A percentile compares a stretch with the other conserved stretches of the same genome.
These are phyloP conservation scores for Coffea eugenioides DNA, from an alignment of 257 asterid species.

Conservation along the genomic window DNA sequence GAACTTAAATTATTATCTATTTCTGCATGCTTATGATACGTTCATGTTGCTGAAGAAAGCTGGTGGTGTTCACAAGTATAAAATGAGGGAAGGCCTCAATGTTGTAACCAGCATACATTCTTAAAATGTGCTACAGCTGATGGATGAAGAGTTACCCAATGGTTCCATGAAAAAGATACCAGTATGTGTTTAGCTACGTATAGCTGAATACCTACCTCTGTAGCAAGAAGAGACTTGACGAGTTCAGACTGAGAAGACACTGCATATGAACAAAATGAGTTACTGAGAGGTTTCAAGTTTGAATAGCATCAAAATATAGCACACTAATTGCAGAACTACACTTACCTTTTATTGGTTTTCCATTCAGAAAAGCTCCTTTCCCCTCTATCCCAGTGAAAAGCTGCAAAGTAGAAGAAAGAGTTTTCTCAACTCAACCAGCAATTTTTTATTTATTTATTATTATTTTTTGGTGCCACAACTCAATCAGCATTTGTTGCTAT, in stretches of 20 bases:
- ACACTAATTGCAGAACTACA: slow-evolving; percentile 7
- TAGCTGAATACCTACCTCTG: slow-evolving; percentile 72
- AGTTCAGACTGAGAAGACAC: slow-evolving; percentile 85
- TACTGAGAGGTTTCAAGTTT: slow-evolving; percentile 14
- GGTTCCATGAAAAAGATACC: background rate
- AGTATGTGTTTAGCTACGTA: background rate
- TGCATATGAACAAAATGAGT: slow-evolving; percentile 32
- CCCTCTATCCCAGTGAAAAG: slow-evolving; percentile 69
- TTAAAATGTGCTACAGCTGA: background rate
- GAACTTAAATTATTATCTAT: background rate
- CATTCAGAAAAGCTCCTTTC: slow-evolving; percentile 76
- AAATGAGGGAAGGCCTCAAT: background rate
- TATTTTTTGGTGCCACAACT: no score
- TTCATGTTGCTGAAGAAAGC: background rate
- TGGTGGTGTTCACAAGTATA: background rate
- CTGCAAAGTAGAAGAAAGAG: slow-evolving; percentile 38
- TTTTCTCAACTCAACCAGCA: slow-evolving; percentile 14
- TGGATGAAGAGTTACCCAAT: background rate
- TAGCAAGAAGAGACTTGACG: slow-evolving; percentile 74
- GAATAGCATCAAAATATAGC: slow-evolving; percentile 1
- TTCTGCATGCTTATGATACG: background rate
- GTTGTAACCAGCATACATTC: background rate
- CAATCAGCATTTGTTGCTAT: background rate
- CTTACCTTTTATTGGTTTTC: slow-evolving; percentile 67
- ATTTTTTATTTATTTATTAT: no score